phyloP scores from a whole-genome alignment of 108 stramenopile species.

The Mediolabrus comicus region DNA sequence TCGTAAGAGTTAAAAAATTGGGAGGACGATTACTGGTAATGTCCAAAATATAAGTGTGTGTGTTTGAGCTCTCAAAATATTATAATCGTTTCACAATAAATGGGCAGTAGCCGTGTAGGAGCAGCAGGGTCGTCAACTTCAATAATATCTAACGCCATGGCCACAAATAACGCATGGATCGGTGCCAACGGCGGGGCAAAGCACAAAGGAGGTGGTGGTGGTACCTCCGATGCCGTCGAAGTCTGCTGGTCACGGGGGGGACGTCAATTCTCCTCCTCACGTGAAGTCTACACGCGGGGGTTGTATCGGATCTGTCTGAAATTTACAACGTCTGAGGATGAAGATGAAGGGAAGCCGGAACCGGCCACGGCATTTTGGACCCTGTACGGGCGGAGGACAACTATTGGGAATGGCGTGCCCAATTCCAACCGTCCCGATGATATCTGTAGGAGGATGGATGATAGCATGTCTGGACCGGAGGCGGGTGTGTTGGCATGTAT shows the following conservation, averaged over 20 bases:
- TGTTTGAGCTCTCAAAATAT: too few relatives aligned
- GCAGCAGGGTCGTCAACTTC: slow-evolving; percentile 1
- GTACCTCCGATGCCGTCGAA: slow-evolving; percentile 3
- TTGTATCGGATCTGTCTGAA: slow-evolving; percentile 85
- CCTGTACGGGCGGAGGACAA: slow-evolving; percentile 73
- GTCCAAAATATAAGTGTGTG: neutral
- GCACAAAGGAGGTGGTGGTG: too few relatives aligned
- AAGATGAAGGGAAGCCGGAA: slow-evolving; percentile 91
- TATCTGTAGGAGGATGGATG: slow-evolving; percentile 89
- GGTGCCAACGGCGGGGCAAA: neutral
- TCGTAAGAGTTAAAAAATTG: too few relatives aligned
- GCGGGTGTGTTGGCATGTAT: slow-evolving; percentile 74
- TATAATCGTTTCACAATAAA: neutral
- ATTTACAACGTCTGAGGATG: slow-evolving; percentile 91
- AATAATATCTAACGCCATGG: neutral
- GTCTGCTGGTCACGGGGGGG: slow-evolving; percentile 76
- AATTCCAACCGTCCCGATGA: slow-evolving; percentile 74
- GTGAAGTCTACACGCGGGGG: slow-evolving; percentile 84
- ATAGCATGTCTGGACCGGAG: slow-evolving; percentile 84
- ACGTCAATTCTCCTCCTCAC: slow-evolving; percentile 71
- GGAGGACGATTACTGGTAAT: neutral
- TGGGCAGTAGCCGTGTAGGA: too few relatives aligned
- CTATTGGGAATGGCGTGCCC: slow-evolving; percentile 84
- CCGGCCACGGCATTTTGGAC: slow-evolving; percentile 90
- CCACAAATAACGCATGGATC: neutral